phyloP scores from a whole-genome alignment of 129 eudicot species.

The Flaveria linearis region DNA sequence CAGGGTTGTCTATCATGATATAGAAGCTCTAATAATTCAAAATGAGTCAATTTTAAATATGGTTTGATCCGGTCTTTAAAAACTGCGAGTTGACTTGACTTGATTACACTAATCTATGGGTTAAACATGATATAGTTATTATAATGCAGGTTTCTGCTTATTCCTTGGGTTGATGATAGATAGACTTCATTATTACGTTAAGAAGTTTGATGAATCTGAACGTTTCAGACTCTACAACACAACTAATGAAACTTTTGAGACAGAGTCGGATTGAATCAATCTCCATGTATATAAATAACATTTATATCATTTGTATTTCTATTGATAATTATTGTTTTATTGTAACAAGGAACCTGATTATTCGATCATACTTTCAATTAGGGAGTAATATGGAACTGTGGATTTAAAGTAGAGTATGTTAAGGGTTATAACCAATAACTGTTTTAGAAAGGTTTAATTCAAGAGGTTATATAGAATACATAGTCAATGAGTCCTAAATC shows the following conservation, averaged over 20 bases:
- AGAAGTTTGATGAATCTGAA: slow-evolving; percentile 32
- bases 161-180: slow-evolving; percentile 77
- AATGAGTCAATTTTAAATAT: not conserved
- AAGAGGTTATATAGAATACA: no score
- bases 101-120: not conserved
- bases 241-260: slow-evolving; percentile 12
- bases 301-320: not conserved
- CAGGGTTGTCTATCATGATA: not conserved
- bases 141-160: slow-evolving; percentile 58
- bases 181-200: slow-evolving; percentile 79
- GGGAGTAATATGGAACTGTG: not conserved
- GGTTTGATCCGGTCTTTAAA: not conserved
- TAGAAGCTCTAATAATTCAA: not conserved
- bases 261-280: slow-evolving; percentile 29
- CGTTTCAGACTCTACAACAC: not conserved
- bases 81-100: not conserved
- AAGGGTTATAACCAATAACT: no score
- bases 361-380: no score
- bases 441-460: not conserved
- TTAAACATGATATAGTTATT: not conserved
- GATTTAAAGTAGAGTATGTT: not conserved
- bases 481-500: no score
- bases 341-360: no score
- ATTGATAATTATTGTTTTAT: not conserved
- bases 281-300: not conserved